Conservation (phyloP, 345 rosid species). For the Trapa bicornis region DNA sequence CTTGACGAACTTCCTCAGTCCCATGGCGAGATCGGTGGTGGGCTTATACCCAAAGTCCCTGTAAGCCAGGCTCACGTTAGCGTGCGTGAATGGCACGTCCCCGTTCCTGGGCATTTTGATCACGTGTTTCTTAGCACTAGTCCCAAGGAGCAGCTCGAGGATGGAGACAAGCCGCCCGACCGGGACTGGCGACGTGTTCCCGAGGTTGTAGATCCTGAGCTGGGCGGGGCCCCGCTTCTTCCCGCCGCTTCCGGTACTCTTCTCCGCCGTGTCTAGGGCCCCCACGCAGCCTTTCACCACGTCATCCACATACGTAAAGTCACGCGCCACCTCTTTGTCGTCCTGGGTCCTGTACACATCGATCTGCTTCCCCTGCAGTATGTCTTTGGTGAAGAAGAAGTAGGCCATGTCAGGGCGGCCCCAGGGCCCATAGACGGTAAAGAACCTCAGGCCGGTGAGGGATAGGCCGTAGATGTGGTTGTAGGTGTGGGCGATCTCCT, state of each 20-base stretch:
- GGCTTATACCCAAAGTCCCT: conserved; percentile 73
- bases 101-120: conserved; percentile 78
- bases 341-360: conserved; percentile 55
- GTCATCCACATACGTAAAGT: conserved; percentile 84
- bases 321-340: conserved; percentile 76
- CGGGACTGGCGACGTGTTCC: conserved; percentile 72
- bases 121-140: conserved; percentile 55
- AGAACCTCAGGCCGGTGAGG: conserved; percentile 65
- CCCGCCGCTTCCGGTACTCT: conserved; percentile 76
- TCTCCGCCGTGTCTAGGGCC: conserved; percentile 66
- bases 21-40: conserved; percentile 64
- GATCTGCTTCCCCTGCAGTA: conserved; percentile 57
- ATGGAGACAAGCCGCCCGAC: conserved; percentile 61
- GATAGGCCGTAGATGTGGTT: conserved; percentile 79
- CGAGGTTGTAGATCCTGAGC: conserved; percentile 55
- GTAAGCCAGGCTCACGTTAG: conserved; percentile 60
- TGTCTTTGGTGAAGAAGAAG: conserved; percentile 73
- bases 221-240: conserved; percentile 57
- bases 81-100: conserved; percentile 82
- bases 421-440: conserved; percentile 84
- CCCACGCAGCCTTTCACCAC: conserved; percentile 75
- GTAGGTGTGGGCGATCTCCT: conserved; percentile 81
- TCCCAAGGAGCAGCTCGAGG: conserved; percentile 37
- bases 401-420: conserved; percentile 95
- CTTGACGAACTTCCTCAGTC: conserved; percentile 72